A percentile compares a stretch with the other conserved stretches of the same genome.
Evolutionary conservation across 179 eudicot species (phyloP).

Genomic region (Spergularia azorica): DNA sequence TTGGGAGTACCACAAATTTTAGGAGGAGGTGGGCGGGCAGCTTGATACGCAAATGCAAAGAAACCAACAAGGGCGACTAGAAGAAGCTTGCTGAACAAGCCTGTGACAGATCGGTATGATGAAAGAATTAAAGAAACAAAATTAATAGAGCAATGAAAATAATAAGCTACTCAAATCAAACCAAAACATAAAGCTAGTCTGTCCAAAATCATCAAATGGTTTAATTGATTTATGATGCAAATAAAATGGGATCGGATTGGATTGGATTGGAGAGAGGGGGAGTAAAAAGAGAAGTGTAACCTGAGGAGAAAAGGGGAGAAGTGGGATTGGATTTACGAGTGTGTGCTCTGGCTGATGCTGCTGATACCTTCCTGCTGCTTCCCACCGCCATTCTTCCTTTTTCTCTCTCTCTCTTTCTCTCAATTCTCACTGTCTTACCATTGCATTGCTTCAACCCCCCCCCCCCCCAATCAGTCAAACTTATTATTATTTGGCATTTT

Average conservation of each 20-base stretch:
- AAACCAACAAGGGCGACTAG: conserved; percentile 31
- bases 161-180: not conserved
- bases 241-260: too few relatives aligned
- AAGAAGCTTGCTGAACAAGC: conserved; percentile 31
- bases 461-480: too few relatives aligned
- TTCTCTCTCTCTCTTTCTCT: not conserved
- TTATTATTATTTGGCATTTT: too few relatives aligned
- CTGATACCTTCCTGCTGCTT: conserved; percentile 58
- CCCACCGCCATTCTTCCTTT: conserved; percentile 28
- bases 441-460: too few relatives aligned
- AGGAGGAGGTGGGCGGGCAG: conserved; percentile 37
- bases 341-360: conserved; percentile 92
- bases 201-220: too few relatives aligned
- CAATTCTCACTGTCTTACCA: too few relatives aligned
- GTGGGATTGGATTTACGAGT: conserved; percentile 60
- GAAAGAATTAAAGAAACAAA: too few relatives aligned
- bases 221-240: too few relatives aligned
- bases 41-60: conserved; percentile 35
- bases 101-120: conserved; percentile 13
- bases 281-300: conserved; percentile 19
- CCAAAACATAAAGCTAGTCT: not conserved
- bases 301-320: conserved; percentile 39
- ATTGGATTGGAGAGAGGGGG: too few relatives aligned
- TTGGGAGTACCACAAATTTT: conserved; percentile 35
- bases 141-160: not conserved